Evolutionary conservation across 2,329 filamentous ascomycete genomes (phyloP), one percentile per base, ranked within the genome.

Genomic region (Aureobasidium subglaciale): DNA sequence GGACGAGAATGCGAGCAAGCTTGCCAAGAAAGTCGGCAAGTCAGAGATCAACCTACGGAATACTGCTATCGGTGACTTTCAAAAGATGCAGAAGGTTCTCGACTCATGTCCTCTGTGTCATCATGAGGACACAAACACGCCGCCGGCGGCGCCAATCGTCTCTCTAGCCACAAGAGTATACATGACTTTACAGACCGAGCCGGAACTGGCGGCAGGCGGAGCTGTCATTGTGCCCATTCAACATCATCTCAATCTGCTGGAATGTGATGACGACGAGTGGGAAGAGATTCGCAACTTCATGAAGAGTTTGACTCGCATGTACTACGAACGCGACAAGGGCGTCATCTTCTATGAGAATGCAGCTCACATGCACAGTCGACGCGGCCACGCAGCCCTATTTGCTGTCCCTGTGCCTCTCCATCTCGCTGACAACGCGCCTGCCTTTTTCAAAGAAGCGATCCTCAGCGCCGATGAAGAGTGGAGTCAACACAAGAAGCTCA

Each of bases 231-330:
- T 91, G 3, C 93, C 93, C 5, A 83, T 93, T 20, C 83, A 90
- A 63, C 93, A 99, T 68, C 85, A 86, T 52, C 84, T 79, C 22
- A 99, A 97, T 68, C 82, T 99, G 0, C 76, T 99, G n/a, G 92
- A 96, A 70, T 99, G 93, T 70, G 92, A 97, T 70, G 92, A 99
- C 66, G 93, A 99, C 67, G 93, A 99, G 69, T 99, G 95, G 95
- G 93, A 99, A 68, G 93, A 99, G 71, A 86, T 99, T 5, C 87
- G 93, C 61, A 99, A 99, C 70, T 99, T 99, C 68, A 97, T 97
- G 92, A 99, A 99, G 75, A 87, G 84, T 57, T 78, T 99, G 18
- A 96, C 87, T 4, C 84, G 92, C 41, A 87, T 96, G 82, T 99
- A 97, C 71, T 90, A 95, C 73, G 87, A 91, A 40, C 90, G 95